These are phyloP conservation scores for Podospora appendiculata DNA, from an alignment of 495 filamentous ascomycete genomes.

Conservation along the genomic window DNA sequence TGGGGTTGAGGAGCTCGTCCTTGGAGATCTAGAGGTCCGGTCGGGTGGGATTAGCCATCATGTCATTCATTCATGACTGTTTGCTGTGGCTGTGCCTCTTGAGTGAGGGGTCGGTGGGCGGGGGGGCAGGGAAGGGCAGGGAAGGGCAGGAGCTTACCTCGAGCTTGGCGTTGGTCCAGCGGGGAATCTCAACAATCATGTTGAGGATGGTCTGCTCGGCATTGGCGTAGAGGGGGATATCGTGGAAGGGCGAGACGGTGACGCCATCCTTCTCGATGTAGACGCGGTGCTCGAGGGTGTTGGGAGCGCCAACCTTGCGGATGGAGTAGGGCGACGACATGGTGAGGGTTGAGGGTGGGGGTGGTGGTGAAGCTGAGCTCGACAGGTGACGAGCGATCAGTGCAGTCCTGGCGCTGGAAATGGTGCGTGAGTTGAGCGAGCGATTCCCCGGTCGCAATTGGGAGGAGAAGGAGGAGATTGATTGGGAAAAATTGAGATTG, in stretches of 20 bases:
- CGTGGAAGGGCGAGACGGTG: slow-evolving; percentile 92
- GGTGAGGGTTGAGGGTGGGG: slow-evolving; percentile 8
- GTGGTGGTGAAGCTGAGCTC: slow-evolving; percentile 18
- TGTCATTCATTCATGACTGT: too few species aligned
- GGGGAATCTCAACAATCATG: slow-evolving; percentile 98
- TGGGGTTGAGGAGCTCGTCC: slow-evolving; percentile 93
- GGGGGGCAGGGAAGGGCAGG: too few species aligned
- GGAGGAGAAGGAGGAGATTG: slow-evolving; percentile 10
- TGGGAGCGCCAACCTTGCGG: slow-evolving; percentile 79
- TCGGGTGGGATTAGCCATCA: too few species aligned
- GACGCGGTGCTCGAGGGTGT: slow-evolving; percentile 95
- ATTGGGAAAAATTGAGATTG: slow-evolving; percentile 15
- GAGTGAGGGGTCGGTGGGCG: too few species aligned
- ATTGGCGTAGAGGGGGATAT: slow-evolving; percentile 96
- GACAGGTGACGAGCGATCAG: slow-evolving; percentile 52
- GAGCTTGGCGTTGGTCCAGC: slow-evolving; percentile 99
- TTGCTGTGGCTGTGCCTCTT: too few species aligned
- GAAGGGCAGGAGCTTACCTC: too few species aligned
- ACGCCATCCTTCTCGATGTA: slow-evolving; percentile 97
- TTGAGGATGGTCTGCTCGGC: slow-evolving; percentile 87
- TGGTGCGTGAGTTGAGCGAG: slow-evolving; percentile 12
- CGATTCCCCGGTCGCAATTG: slow-evolving; percentile 23
- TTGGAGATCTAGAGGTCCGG: slow-evolving; percentile 71
- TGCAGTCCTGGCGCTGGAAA: slow-evolving; percentile 38
- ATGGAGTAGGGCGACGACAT: slow-evolving; percentile 57